These are phyloP conservation scores for Baeospora myosura DNA, from an alignment of 1,284 basidiomycete genomes.

Conservation along the genomic window DNA sequence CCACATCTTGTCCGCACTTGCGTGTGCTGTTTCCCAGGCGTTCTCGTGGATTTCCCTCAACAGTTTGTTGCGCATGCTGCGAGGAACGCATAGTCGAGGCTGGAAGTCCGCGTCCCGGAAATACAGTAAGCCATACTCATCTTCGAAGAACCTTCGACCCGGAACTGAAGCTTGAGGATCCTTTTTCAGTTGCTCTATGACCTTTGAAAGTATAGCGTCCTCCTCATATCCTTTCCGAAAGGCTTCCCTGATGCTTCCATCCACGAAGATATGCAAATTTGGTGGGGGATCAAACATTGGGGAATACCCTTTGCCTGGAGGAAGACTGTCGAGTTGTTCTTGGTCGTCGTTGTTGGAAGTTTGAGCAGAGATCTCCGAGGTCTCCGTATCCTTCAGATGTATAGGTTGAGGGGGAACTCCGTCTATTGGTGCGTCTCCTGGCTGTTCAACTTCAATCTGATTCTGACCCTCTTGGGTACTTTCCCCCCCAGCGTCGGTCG, in stretches of 20 bases:
- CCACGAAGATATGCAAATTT: too few species aligned
- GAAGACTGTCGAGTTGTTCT: neutral
- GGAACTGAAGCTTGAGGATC: too few species aligned
- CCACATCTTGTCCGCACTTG: too few species aligned
- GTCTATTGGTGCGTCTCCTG: neutral
- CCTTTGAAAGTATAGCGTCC: too few species aligned
- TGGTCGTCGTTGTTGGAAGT: neutral
- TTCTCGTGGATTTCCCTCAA: neutral
- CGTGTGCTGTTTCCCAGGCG: neutral
- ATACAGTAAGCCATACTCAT: neutral
- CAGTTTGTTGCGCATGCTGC: neutral
- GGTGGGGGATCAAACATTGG: too few species aligned
- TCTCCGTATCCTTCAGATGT: neutral
- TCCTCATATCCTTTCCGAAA: neutral
- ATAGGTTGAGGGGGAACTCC: neutral
- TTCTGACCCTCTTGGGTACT: neutral
- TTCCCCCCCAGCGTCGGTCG: too few species aligned
- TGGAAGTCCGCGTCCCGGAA: neutral
- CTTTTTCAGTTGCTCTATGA: neutral
- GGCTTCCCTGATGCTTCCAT: too few species aligned
- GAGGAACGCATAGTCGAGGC: neutral
- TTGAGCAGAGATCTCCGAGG: neutral
- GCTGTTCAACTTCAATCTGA: neutral
- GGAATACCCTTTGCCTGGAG: neutral
- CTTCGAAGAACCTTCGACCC: too few species aligned